Conservation (phyloP, 306 rosid species). For the Gastrolobium bilobum region DNA sequence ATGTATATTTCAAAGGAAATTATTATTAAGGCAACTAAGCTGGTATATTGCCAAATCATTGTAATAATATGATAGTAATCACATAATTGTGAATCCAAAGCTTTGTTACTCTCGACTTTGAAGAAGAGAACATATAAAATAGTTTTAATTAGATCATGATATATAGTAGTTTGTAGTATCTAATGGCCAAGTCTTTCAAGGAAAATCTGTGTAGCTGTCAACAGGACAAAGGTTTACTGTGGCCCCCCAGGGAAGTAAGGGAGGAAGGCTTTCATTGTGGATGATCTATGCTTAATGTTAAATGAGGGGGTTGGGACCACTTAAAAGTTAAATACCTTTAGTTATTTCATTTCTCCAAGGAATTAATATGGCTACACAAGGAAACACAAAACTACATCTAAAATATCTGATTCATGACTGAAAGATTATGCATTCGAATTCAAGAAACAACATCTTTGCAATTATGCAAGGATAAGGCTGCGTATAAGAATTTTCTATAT, state of each 20-base stretch:
- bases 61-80: too few species aligned
- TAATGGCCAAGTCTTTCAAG: background rate
- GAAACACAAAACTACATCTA: background rate
- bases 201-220: background rate
- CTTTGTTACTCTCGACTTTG: background rate
- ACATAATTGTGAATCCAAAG: conserved; percentile 4
- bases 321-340: conserved; percentile 1
- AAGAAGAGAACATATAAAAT: background rate
- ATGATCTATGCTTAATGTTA: conserved; percentile 20
- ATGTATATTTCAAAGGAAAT: too few species aligned
- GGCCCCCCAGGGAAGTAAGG: background rate
- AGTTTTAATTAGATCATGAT: background rate
- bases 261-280: background rate
- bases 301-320: conserved; percentile 41
- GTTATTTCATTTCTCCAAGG: background rate
- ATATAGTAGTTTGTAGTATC: background rate
- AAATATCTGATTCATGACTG: too few species aligned
- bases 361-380: background rate
- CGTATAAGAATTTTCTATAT: too few species aligned
- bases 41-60: too few species aligned
- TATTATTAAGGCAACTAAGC: too few species aligned
- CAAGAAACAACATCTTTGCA: too few species aligned
- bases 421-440: too few species aligned
- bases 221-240: background rate
- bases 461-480: too few species aligned